phyloP scores from a whole-genome alignment of 2,329 filamentous ascomycete species.

The Myriangium duriaei region DNA sequence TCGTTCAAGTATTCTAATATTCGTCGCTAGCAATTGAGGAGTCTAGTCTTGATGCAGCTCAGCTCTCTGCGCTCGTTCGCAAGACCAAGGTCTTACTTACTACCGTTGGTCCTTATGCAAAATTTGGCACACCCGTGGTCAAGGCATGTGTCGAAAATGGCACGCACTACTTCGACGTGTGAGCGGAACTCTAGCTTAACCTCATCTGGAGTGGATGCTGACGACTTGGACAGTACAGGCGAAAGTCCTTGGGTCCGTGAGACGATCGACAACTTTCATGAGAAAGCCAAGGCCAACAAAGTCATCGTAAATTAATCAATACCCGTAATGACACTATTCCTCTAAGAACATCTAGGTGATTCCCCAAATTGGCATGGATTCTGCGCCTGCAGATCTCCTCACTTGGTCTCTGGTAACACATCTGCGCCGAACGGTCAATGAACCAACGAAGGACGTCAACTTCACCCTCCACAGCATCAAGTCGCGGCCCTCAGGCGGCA shows the following conservation, averaged over 20 bases:
- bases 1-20: too few species aligned
- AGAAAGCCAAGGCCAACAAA: conserved; percentile 44
- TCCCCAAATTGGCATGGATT: conserved; percentile 48
- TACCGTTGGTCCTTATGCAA: conserved; percentile 50
- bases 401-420: conserved; percentile 41
- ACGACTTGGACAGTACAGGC: conserved; percentile 44
- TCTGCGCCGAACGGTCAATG: conserved; percentile 39
- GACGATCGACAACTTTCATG: conserved; percentile 50
- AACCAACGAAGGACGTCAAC: conserved; percentile 39
- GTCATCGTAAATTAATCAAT: conserved; percentile 31
- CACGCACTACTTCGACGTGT: conserved; percentile 55
- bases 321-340: not conserved
- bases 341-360: conserved; percentile 30
- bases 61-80: conserved; percentile 39
- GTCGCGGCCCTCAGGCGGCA: conserved; percentile 44
- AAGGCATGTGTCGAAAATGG: conserved; percentile 52
- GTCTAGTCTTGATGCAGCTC: conserved; percentile 35
- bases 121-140: conserved; percentile 51
- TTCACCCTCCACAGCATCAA: conserved; percentile 43
- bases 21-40: conserved; percentile 25
- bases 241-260: conserved; percentile 52
- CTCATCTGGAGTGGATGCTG: too few species aligned
- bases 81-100: conserved; percentile 49
- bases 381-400: conserved; percentile 45
- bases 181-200: too few species aligned